Evolutionary conservation across 345 rosid species (phyloP).

Genomic region (Draba incana): DNA sequence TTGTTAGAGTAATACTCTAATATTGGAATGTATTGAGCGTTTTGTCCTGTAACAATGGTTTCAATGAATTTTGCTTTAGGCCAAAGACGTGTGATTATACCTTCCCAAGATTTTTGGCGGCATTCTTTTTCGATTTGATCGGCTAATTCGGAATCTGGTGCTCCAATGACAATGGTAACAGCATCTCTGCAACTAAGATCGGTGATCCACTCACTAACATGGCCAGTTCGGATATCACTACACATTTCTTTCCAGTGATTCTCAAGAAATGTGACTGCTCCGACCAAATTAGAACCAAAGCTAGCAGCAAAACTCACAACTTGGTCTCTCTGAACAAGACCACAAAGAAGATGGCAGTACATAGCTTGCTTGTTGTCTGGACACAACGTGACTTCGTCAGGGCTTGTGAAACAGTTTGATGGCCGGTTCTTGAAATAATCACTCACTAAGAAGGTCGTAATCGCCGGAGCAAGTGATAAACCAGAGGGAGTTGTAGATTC

Average conservation of each 20-base stretch:
- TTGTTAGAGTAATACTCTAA: constrained; percentile 67
- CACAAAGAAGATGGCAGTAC: constrained; percentile 68
- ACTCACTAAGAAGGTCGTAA: background rate
- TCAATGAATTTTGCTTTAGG: constrained; percentile 58
- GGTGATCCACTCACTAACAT: constrained; percentile 62
- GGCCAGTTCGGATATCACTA: constrained; percentile 51
- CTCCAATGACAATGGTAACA: constrained; percentile 40
- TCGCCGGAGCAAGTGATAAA: background rate
- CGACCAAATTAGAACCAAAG: constrained; percentile 54
- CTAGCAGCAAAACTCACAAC: constrained; percentile 54
- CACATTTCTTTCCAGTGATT: constrained; percentile 58
- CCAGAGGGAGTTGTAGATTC: background rate
- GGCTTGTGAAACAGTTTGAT: background rate
- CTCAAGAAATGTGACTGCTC: constrained; percentile 57
- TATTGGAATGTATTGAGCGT: constrained; percentile 59
- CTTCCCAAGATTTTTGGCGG: constrained; percentile 58
- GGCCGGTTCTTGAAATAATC: constrained; percentile 3
- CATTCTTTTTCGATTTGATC: constrained; percentile 46
- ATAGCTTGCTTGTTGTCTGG: constrained; percentile 61
- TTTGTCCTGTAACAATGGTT: constrained; percentile 53
- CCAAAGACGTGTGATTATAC: constrained; percentile 64
- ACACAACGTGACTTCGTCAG: constrained; percentile 37
- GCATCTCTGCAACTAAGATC: constrained; percentile 47
- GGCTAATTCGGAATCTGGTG: constrained; percentile 51
- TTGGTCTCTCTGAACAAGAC: constrained; percentile 51